Base-by-base conservation (phyloP, 2,329 filamentous ascomycete species). In the Fusarium virguliforme region DNA sequence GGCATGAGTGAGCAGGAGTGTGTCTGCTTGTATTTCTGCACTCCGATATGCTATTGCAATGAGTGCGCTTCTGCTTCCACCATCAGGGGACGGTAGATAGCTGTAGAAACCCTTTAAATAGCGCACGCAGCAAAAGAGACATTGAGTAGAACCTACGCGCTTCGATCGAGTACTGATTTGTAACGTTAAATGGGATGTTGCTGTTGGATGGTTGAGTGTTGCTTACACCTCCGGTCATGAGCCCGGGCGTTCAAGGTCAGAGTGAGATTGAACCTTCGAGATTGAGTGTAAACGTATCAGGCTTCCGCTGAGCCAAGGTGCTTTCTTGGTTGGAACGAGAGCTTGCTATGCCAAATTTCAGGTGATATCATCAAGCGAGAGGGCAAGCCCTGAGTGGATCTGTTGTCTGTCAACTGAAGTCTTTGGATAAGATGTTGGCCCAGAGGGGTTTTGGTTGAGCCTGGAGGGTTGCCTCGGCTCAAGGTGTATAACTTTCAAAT, bases 181-280 rank as follows among this genome's bases (percentile, higher is more conserved):
- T 30, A 7, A 32, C 18, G 46, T 50, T 50, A 50, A 26, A 50
- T 30, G n/a, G 9, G 6, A 12, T 12, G 8, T 26, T 12, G 15
- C 7, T 15, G 3, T 8, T 50, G 26, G 46, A 30, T 50, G 46
- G 46, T 50, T 50, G 46, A 32, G 46, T 50, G 26, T 32, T 50
- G 46, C 46, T 50, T 50, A 50, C 46, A 50, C 46, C 46, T 50
- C 46, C 46, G 46, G 46, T 50, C 30, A 50, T 50, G 46, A 50
- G 46, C 46, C 46, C 46, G 46, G 46, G 26, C 30, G 46, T 30
- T 8, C 1, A 9, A 32, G 7, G 46, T 50, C 30, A 50, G 46
- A 7, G 30, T 30, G 46, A 32, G 46, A 30, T 50, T 50, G 46
- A 50, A 50, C 46, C 46, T 50, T 50, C 15, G 2, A 32, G 26